Evolutionary conservation across 2,329 filamentous ascomycete species (phyloP).

Genomic region (Aspergillus viridinutans): DNA sequence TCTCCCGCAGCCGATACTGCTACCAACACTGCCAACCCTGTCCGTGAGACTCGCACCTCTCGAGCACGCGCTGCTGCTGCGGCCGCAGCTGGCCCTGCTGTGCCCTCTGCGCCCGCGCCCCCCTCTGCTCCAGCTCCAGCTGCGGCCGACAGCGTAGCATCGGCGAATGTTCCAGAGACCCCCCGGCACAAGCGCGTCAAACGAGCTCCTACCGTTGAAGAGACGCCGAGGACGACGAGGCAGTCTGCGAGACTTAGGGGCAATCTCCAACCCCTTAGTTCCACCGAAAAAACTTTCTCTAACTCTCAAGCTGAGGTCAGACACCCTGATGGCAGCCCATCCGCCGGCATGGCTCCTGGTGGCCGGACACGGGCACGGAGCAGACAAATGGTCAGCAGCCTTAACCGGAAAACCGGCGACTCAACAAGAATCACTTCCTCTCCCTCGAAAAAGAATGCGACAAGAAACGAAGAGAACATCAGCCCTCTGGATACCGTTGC

Average conservation of each 20-base stretch:
- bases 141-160: conserved; percentile 11
- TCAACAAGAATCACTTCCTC: conserved; percentile 9
- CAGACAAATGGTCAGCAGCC: conserved; percentile 7
- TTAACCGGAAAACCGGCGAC: conserved; percentile 2
- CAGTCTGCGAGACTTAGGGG: conserved; percentile 32
- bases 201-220: conserved; percentile 24
- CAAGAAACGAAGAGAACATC: neutral
- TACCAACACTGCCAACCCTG: conserved; percentile 5
- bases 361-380: conserved; percentile 15
- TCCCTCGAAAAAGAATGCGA: neutral
- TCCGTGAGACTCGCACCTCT: conserved; percentile 22
- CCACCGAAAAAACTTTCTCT: conserved; percentile 15
- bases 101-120: neutral
- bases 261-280: conserved; percentile 8
- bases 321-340: conserved; percentile 14
- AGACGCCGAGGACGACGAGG: conserved; percentile 31
- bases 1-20: conserved; percentile 4
- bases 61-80: conserved; percentile 15
- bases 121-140: neutral
- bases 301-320: conserved; percentile 7
- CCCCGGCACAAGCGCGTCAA: conserved; percentile 32
- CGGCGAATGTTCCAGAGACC: conserved; percentile 21
- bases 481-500: neutral
- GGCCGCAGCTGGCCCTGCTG: neutral
- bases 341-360: conserved; percentile 8